phyloP scores from a whole-genome alignment of 768 basidiomycete genomes.

The Lepiota brunneoincarnata region DNA sequence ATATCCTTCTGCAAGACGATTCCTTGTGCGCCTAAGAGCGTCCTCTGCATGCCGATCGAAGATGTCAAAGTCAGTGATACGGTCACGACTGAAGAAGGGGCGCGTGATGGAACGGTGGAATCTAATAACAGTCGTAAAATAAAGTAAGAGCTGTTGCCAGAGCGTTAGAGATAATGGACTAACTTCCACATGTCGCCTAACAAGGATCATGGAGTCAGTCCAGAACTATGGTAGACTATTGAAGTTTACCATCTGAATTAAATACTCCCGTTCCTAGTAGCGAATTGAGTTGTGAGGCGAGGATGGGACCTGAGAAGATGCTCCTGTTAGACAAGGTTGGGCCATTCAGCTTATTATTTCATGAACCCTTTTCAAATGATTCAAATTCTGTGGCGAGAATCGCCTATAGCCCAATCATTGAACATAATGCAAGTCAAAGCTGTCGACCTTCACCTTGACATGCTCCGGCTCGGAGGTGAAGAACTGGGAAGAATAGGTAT shows the following conservation, averaged over 20 bases:
- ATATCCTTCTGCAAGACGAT: constrained; percentile 36
- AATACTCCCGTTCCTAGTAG: constrained; percentile 59
- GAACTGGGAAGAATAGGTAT: constrained; percentile 24
- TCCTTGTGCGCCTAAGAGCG: constrained; percentile 40
- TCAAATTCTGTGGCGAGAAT: constrained; percentile 50
- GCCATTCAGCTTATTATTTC: not conserved
- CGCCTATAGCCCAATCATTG: constrained; percentile 21
- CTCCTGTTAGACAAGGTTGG: constrained; percentile 19
- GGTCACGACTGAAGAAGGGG: constrained; percentile 66
- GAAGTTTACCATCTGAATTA: constrained; percentile 49
- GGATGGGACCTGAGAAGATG: constrained; percentile 22
- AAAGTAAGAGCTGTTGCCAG: not conserved
- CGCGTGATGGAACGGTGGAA: constrained; percentile 68
- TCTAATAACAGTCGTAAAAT: constrained; percentile 20
- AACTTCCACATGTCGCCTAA: constrained; percentile 73
- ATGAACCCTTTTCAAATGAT: constrained; percentile 41
- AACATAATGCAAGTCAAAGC: not conserved
- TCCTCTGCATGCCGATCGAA: constrained; percentile 53
- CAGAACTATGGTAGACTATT: not conserved
- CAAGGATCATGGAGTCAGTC: not conserved
- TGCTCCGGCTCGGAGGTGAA: constrained; percentile 44
- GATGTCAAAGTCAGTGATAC: constrained; percentile 60
- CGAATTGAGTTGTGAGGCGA: constrained; percentile 25
- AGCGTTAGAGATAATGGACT: constrained; percentile 10
- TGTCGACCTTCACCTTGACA: constrained; percentile 31